Evolutionary conservation across 1,284 basidiomycete genomes (phyloP).

Genomic region (Leccinum huronense): DNA sequence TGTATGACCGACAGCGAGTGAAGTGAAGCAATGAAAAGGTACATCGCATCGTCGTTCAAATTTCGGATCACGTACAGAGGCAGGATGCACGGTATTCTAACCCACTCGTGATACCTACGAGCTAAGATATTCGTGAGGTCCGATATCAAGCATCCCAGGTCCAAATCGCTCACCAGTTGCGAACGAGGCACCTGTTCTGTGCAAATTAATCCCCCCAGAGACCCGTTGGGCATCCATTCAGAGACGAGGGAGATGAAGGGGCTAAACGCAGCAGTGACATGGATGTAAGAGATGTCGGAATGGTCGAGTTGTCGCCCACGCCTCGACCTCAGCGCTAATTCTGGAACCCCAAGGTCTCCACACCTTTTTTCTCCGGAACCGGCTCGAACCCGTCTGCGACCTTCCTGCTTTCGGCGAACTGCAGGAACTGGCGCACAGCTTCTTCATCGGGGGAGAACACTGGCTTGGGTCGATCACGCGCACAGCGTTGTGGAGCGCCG

Average conservation of each 20-base stretch:
- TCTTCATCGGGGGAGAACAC: too few relatives aligned
- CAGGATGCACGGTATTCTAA: constrained; percentile 17
- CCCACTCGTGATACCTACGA: constrained; percentile 19
- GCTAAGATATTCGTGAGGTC: constrained; percentile 3
- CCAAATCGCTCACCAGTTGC: constrained; percentile 14
- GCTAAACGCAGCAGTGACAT: constrained; percentile 18
- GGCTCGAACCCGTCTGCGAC: too few relatives aligned
- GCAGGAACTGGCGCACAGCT: too few relatives aligned
- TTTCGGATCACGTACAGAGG: background rate
- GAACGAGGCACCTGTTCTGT: constrained; percentile 9
- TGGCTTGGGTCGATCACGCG: too few relatives aligned
- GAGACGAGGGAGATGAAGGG: constrained; percentile 20
- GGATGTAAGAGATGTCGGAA: constrained; percentile 20
- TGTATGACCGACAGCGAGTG: constrained; percentile 20
- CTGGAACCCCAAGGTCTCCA: too few relatives aligned
- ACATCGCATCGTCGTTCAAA: background rate
- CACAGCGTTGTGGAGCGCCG: too few relatives aligned
- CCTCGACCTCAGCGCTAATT: too few relatives aligned
- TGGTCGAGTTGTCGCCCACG: constrained; percentile 15
- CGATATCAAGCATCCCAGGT: background rate
- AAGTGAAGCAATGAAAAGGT: constrained; percentile 3
- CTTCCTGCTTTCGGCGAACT: too few relatives aligned
- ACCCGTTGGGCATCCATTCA: constrained; percentile 23
- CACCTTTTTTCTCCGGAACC: too few relatives aligned
- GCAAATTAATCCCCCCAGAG: constrained; percentile 7